phyloP scores from a whole-genome alignment of 148 eudicot species.

The Cornus florida region DNA sequence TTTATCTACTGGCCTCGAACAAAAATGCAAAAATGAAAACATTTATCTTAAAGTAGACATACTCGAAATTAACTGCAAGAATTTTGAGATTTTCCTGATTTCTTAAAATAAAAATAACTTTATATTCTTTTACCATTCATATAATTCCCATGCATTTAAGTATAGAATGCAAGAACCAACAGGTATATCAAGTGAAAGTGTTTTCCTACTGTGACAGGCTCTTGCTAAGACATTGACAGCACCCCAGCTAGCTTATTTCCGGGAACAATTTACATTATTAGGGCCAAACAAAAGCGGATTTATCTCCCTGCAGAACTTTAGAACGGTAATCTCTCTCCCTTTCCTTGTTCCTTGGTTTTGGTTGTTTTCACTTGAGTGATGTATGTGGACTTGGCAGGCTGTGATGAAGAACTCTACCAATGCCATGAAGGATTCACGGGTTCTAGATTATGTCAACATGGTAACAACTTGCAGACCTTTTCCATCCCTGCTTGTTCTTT shows the following conservation, averaged over 20 bases:
- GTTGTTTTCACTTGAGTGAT: background rate
- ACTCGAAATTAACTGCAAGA: background rate
- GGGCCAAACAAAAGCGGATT: conserved; percentile 84
- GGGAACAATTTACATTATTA: conserved; percentile 77
- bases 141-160: background rate
- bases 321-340: conserved; percentile 40
- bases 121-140: background rate
- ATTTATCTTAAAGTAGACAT: background rate
- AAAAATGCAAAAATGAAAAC: background rate
- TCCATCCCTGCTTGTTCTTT: background rate
- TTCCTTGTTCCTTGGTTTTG: background rate
- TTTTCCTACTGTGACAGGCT: conserved; percentile 47
- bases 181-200: conserved; percentile 8
- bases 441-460: conserved; percentile 72
- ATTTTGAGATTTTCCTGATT: background rate
- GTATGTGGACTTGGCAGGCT: conserved; percentile 42
- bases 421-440: conserved; percentile 90
- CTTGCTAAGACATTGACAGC: conserved; percentile 80
- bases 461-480: conserved; percentile 23
- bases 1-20: background rate
- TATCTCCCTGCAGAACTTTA: conserved; percentile 68
- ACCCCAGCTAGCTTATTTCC: conserved; percentile 67
- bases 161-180: background rate
- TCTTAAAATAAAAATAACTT: no score
- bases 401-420: conserved; percentile 60